These are phyloP conservation scores for Torulaspora maleeae DNA, from an alignment of 805 yeast genomes.

Conservation along the genomic window DNA sequence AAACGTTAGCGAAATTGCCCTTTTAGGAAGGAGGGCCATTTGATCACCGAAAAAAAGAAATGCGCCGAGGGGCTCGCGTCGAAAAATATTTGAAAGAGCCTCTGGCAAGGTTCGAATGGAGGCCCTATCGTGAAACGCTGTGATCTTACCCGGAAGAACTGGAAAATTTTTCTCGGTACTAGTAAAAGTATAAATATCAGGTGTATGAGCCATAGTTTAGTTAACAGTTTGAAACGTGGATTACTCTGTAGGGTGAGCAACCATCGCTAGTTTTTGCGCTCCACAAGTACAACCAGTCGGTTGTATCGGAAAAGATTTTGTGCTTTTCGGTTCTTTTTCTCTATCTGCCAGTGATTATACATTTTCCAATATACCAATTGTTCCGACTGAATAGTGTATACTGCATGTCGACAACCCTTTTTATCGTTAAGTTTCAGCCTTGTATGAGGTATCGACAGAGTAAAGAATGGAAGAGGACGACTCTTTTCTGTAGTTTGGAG, in stretches of 20 bases:
- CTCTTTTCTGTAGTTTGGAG: conserved; percentile 2
- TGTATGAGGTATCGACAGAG: conserved; percentile 36
- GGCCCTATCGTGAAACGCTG: background rate
- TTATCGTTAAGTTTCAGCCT: conserved; percentile 48
- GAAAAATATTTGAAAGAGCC: background rate
- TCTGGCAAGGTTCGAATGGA: background rate
- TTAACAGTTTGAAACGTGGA: no score
- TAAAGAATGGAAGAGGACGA: background rate
- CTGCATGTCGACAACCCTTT: conserved; percentile 41
- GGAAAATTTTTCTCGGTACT: no score
- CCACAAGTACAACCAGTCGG: conserved; percentile 18
- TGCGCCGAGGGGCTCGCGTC: conserved; percentile 2
- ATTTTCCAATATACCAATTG: conserved; percentile 36
- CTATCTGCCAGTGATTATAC: conserved; percentile 28
- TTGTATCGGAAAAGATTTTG: conserved; percentile 13
- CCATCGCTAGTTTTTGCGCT: background rate
- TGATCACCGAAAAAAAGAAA: background rate
- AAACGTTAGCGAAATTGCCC: conserved; percentile 3
- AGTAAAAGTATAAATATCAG: no score
- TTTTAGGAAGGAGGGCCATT: conserved; percentile 2
- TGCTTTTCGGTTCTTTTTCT: conserved; percentile 4
- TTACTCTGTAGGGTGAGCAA: background rate
- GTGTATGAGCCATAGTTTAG: no score
- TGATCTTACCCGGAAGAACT: background rate
- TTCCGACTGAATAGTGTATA: conserved; percentile 40